Percentiles rank a stretch among this genome's conserved stretches.
phyloP scores from a whole-genome alignment of 176 grass and related monocot genomes.

The Thalia dealbata region DNA sequence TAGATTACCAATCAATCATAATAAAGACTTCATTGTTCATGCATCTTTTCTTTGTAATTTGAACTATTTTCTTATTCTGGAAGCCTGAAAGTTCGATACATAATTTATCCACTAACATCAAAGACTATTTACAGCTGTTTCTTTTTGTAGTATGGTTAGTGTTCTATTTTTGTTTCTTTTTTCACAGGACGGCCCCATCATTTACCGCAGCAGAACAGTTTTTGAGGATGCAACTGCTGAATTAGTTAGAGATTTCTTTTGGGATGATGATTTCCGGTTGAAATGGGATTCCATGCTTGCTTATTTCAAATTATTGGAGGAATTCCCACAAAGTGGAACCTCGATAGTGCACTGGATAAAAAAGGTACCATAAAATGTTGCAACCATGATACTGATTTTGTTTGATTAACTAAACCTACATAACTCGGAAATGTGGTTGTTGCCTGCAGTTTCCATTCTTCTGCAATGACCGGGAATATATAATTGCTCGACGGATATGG shows the following conservation, averaged over 20 bases:
- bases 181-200: slow-evolving; percentile 71
- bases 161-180: neutral
- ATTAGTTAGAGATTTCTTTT: slow-evolving; percentile 97
- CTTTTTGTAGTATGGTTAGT: neutral
- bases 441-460: slow-evolving; percentile 86
- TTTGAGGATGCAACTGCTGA: slow-evolving; percentile 98
- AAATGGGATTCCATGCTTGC: slow-evolving; percentile 98
- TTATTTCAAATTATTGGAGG: slow-evolving; percentile 76
- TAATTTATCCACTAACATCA: neutral
- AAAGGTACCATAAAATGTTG: slow-evolving; percentile 39
- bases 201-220: slow-evolving; percentile 63
- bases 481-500: slow-evolving; percentile 92
- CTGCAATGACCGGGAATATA: slow-evolving; percentile 97
- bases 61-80: neutral
- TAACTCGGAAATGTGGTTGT: slow-evolving; percentile 4
- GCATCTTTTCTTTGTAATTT: neutral
- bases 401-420: slow-evolving; percentile 24
- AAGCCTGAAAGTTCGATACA: no score
- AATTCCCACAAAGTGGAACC: slow-evolving; percentile 69
- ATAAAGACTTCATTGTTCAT: no score
- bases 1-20: no score
- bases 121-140: neutral
- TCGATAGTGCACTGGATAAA: slow-evolving; percentile 94
- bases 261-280: slow-evolving; percentile 87
- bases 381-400: slow-evolving; percentile 4